Base-by-base conservation (phyloP, 148 eudicot genomes). In the Nyssa sinensis region DNA sequence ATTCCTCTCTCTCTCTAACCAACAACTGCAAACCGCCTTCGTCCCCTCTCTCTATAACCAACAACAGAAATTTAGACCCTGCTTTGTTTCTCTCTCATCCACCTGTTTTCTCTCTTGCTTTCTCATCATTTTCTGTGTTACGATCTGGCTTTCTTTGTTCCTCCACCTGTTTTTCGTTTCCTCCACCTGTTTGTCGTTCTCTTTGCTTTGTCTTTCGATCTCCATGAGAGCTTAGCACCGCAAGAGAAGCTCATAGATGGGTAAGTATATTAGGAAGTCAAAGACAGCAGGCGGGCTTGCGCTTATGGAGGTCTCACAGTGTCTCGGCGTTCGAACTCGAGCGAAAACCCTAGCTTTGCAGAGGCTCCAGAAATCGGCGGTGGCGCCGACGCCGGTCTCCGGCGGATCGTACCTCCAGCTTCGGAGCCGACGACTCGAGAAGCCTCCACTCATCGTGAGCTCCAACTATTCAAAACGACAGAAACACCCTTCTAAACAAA, bases 281-380 rank as follows among this genome's bases (percentile, higher is more conserved):
- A 74, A 74, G 65, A 51, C 85, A 1, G 41, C 73, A 37, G 62
- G 60, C 8, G 75, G 69, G 30, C 67, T 77, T 23, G 66, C 79
- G 5, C 69, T 53, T 14, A 72, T 74, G 70, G 83, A 80, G 28
- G 75, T 66, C 2, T 53, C 80, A 29, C 77, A 58, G 59, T 64
- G 73, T 67, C 72, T 77, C 14, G 86, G 88, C 0, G 88, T 85
- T 0, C 67, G 77, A 2, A 85, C 88, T 7, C 75, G 88, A 5
- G 88, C 88, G 16, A 79, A 73, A 75, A 77, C 88, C 75, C 83
- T 79, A 28, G 88, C 88, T 63, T 30, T 79, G 19, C 78, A 72
- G 49, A 44, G 51, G 5, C 71, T 71, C 34, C 81, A 60, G 77
- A 66, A 57, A 34, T 28, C 58, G 29, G 59, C 14, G 44, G 44